Evolutionary conservation across 1,284 basidiomycete species (phyloP), one percentile per base, ranked within the genome.

Genomic region (Schizopora paradoxa): DNA sequence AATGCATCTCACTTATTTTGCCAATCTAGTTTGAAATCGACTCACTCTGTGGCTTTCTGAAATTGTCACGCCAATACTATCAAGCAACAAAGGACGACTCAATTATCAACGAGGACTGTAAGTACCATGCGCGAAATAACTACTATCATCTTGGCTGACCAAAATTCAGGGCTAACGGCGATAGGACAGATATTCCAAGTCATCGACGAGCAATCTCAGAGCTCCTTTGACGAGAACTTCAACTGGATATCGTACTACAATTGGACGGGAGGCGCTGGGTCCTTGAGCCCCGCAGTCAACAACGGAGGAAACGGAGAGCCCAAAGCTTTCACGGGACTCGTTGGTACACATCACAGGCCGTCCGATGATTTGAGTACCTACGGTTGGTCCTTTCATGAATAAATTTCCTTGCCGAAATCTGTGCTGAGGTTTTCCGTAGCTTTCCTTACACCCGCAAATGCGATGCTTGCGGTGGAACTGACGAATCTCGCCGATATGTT

Each of bases 211-310:
- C 86, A 89, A 58, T 86, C 84, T 1, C 79, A 85, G 51, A 63
- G 77, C 2, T 78, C 81, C 1, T 86, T 84, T 53, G 82, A 86
- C 53, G 67, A 69, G 6, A 61, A 82, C 58, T 86, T 78, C 63
- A 80, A 85, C 59, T 77, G 82, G 53, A 66, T 86, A 33, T 86
- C 82, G 2, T 85, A 77, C 59, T 88, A 85, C 58, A 86, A 85
- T 58, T 89, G 84, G 85, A 86, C 84, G 10, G 85, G 84, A 18
- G 73, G 74, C 10, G 62, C 67, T 47, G 81, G 82, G 8, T 67
- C 81, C 13, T 69, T 78, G 47, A 79, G 78, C 28, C 82, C 82
- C 3, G 62, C 69, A 13, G 83, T 87, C 1, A 63, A 68, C 42
- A 88, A 88, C 58, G 63, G 55, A 2, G 49, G 49, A 14, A 46